A percentile compares a stretch with the other conserved stretches of the same genome.
Evolutionary conservation across 768 basidiomycete genomes (phyloP).

Genomic region (Hygrophorus russula): DNA sequence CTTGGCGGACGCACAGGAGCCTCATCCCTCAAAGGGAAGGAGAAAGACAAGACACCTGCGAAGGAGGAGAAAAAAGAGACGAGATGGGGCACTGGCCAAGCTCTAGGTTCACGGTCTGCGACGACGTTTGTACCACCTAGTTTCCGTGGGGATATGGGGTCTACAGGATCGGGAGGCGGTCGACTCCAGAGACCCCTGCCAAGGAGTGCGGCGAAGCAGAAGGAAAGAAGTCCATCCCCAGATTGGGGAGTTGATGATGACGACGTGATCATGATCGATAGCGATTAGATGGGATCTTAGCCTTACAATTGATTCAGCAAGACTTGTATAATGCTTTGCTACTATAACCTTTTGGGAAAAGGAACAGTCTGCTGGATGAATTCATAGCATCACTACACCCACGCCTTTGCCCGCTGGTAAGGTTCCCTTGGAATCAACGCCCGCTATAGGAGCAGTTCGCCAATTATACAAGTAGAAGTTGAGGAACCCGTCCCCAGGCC

Average conservation of each 20-base stretch:
- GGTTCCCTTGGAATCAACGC: slow-evolving; percentile 41
- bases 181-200: slow-evolving; percentile 34
- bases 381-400: slow-evolving; percentile 88
- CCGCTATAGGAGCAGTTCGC: slow-evolving; percentile 73
- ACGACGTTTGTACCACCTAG: neutral
- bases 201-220: slow-evolving; percentile 25
- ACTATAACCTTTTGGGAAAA: too few relatives aligned
- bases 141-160: neutral
- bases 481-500: slow-evolving; percentile 82
- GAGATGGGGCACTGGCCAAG: slow-evolving; percentile 38
- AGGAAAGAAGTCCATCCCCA: slow-evolving; percentile 56
- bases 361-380: too few relatives aligned
- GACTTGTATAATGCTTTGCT: slow-evolving; percentile 9
- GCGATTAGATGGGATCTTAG: slow-evolving; percentile 36
- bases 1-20: slow-evolving; percentile 42
- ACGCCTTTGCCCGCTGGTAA: slow-evolving; percentile 66
- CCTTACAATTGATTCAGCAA: slow-evolving; percentile 2
- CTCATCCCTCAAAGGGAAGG: slow-evolving; percentile 37
- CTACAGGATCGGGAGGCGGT: slow-evolving; percentile 35
- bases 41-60: slow-evolving; percentile 31
- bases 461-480: slow-evolving; percentile 96
- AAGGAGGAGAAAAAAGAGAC: slow-evolving; percentile 15
- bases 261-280: slow-evolving; percentile 76
- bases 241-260: slow-evolving; percentile 83
- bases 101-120: slow-evolving; percentile 31